phyloP scores from a whole-genome alignment of 306 rosid species.

The Rosa multiflora region DNA sequence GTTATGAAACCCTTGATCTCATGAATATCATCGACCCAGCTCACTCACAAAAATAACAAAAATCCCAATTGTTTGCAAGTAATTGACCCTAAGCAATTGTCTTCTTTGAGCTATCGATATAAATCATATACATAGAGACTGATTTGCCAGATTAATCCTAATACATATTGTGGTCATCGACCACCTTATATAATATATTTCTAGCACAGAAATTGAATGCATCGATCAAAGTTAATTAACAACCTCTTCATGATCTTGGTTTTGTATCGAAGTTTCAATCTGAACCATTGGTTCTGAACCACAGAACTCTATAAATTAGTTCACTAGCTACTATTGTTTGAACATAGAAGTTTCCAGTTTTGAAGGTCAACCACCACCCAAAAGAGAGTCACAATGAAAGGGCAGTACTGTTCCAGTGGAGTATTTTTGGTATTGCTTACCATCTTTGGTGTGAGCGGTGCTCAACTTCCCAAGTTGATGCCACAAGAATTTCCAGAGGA shows the following conservation, averaged over 20 bases:
- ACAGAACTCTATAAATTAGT: neutral
- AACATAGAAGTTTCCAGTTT: neutral
- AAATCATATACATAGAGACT: neutral
- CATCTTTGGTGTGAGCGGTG: constrained; percentile 1
- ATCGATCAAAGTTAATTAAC: neutral
- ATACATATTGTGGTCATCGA: constrained; percentile 11
- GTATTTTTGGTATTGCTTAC: neutral
- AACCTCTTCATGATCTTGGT: neutral
- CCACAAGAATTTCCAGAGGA: constrained; percentile 18
- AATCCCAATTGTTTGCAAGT: constrained; percentile 2
- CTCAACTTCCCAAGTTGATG: constrained; percentile 3
- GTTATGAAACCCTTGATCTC: neutral
- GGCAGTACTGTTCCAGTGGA: neutral
- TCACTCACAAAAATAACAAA: neutral
- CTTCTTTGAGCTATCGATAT: neutral
- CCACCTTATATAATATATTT: neutral
- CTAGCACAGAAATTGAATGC: neutral
- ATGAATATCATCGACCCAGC: constrained; percentile 9
- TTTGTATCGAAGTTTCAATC: constrained; percentile 11
- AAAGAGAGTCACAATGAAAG: neutral
- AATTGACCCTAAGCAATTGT: neutral
- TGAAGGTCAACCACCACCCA: neutral
- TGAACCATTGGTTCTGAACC: neutral
- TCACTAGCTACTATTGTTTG: neutral
- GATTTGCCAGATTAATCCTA: neutral